Conservation (phyloP, 2,329 filamentous ascomycete species). For the Botrytis fragariae region DNA sequence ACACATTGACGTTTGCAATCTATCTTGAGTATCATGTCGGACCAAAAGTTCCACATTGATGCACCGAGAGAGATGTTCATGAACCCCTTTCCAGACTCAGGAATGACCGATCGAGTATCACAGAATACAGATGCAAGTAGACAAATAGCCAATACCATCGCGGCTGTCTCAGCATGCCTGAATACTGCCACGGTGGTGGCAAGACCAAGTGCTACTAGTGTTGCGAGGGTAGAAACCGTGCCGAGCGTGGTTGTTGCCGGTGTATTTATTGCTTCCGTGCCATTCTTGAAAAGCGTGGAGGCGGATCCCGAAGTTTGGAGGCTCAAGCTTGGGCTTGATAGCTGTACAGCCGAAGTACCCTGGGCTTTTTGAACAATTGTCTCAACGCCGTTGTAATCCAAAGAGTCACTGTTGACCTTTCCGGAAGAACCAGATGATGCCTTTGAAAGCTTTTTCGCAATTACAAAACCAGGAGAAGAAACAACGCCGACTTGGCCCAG, state of each 20-base stretch:
- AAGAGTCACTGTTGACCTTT: not conserved
- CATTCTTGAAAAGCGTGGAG: not conserved
- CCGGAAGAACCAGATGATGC: not conserved
- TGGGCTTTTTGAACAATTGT: not conserved
- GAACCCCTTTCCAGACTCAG: not conserved
- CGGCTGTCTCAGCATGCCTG: not conserved
- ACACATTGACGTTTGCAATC: not conserved
- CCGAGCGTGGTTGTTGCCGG: not conserved
- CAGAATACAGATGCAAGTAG: not conserved
- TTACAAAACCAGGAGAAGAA: not conserved
- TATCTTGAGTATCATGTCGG: not conserved
- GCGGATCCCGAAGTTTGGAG: not conserved
- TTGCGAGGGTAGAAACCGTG: not conserved
- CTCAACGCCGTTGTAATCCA: not conserved
- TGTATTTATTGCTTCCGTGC: not conserved
- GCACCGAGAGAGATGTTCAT: not conserved
- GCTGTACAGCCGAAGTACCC: not conserved
- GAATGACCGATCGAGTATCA: not conserved
- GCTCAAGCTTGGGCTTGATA: not conserved
- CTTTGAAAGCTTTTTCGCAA: not conserved
- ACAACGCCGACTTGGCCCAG: not conserved
- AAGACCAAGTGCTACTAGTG: not conserved
- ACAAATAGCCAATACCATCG: not conserved
- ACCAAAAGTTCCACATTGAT: not conserved
- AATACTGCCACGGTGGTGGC: not conserved